phyloP scores from a whole-genome alignment of 331 rosid species.

The Erythrophleum ivorense region DNA sequence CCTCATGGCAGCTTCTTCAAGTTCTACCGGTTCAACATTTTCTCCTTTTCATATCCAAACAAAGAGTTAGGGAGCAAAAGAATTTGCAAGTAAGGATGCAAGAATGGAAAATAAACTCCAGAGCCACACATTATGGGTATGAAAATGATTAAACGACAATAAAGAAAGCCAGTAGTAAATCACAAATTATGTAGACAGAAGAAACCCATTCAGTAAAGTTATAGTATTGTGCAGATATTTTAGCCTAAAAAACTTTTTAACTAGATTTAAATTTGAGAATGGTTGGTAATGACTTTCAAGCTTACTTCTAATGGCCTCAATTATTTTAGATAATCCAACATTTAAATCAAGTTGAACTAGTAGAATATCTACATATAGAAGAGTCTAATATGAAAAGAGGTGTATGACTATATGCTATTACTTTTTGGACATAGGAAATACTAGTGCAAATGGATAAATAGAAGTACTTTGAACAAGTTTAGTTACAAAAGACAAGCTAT shows the following conservation, averaged over 20 bases:
- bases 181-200: neutral
- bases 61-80: constrained; percentile 19
- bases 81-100: neutral
- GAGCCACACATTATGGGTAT: neutral
- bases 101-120: neutral
- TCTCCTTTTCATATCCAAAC: constrained; percentile 65
- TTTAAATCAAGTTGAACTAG: constrained; percentile 6
- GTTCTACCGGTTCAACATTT: constrained; percentile 85
- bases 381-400: neutral
- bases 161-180: neutral
- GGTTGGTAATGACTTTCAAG: neutral
- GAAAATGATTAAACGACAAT: neutral
- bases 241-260: neutral
- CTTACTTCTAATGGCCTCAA: constrained; percentile 1
- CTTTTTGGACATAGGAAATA: neutral
- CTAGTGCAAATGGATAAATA: neutral
- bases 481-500: neutral
- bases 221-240: neutral
- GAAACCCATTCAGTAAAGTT: neutral
- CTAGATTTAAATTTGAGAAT: neutral
- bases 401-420: neutral
- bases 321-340: constrained; percentile 13
- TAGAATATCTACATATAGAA: neutral
- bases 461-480: neutral
- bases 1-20: constrained; percentile 94